Conservation (phyloP, 169 alveolate genomes). For the Cyclospora cayetanensis region DNA sequence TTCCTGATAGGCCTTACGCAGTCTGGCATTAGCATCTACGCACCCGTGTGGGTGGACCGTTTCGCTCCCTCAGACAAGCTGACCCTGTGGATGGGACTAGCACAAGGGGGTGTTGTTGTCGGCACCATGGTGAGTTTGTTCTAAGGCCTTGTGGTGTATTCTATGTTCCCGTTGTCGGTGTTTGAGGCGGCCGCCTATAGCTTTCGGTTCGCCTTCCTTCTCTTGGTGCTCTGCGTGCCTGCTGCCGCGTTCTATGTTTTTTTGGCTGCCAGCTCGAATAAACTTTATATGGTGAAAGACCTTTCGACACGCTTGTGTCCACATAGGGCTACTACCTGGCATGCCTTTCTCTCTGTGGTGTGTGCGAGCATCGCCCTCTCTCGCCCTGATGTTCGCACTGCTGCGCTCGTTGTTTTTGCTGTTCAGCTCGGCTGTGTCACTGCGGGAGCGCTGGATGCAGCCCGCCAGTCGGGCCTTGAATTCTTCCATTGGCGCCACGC, state of each 20-base stretch:
- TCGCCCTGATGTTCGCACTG: background rate
- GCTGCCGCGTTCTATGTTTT: too few species aligned
- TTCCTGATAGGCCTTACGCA: slow-evolving; percentile 48
- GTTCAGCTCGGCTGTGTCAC: slow-evolving; percentile 57
- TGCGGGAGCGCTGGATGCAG: slow-evolving; percentile 45
- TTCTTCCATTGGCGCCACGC: slow-evolving; percentile 27
- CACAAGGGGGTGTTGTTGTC: slow-evolving; percentile 63
- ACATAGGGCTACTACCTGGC: too few species aligned
- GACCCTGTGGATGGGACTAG: slow-evolving; percentile 72
- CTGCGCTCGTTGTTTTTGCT: background rate
- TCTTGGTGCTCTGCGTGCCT: too few species aligned
- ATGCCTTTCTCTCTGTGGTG: background rate
- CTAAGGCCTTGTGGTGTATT: background rate
- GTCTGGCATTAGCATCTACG: slow-evolving; percentile 44
- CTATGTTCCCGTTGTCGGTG: too few species aligned
- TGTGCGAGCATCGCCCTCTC: background rate
- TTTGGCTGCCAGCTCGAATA: too few species aligned
- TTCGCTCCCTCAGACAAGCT: slow-evolving; percentile 60
- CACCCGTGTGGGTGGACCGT: slow-evolving; percentile 71
- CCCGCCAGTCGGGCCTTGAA: background rate
- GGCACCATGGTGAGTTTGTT: slow-evolving; percentile 62
- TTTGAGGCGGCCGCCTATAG: too few species aligned
- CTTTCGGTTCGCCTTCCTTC: too few species aligned
- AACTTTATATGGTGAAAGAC: too few species aligned
- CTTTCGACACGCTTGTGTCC: too few species aligned